These are phyloP conservation scores for Coniferiporia sulphurascens DNA, from an alignment of 1,284 basidiomycete genomes.

Conservation along the genomic window DNA sequence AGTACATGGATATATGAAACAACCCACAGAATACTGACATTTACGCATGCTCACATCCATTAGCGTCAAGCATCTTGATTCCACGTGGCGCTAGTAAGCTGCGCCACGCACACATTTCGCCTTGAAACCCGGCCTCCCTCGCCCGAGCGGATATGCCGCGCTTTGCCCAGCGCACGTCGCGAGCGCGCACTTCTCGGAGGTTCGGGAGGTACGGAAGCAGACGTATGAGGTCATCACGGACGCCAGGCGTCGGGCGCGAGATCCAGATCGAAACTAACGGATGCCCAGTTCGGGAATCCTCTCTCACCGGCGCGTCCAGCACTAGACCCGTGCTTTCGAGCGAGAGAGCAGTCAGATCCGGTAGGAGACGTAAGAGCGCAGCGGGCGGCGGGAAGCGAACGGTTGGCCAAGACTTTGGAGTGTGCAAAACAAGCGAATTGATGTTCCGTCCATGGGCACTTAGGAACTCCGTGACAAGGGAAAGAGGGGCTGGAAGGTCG, in stretches of 20 bases:
- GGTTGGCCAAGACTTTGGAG: conserved; percentile 69
- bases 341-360: conserved; percentile 58
- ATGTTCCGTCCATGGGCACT: conserved; percentile 56
- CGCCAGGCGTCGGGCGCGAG: conserved; percentile 57
- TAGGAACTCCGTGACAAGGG: conserved; percentile 60
- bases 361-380: conserved; percentile 48
- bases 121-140: conserved; percentile 67
- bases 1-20: background rate
- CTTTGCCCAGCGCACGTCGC: conserved; percentile 68
- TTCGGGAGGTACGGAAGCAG: conserved; percentile 52
- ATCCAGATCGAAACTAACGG: conserved; percentile 65
- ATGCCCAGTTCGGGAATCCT: conserved; percentile 24
- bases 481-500: conserved; percentile 51
- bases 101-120: conserved; percentile 70
- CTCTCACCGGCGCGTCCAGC: conserved; percentile 24
- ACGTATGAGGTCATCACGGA: conserved; percentile 48
- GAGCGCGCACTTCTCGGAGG: conserved; percentile 51
- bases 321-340: conserved; percentile 38
- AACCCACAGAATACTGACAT: background rate
- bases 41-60: conserved; percentile 26
- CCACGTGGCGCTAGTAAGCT: conserved; percentile 49
- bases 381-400: conserved; percentile 50
- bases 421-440: conserved; percentile 60
- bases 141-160: conserved; percentile 59
- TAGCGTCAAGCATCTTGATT: conserved; percentile 58